Percentiles rank a stretch among this genome's conserved stretches.
Conservation (phyloP, 1,284 basidiomycete genomes). For the Vanrija sp. region DNA sequence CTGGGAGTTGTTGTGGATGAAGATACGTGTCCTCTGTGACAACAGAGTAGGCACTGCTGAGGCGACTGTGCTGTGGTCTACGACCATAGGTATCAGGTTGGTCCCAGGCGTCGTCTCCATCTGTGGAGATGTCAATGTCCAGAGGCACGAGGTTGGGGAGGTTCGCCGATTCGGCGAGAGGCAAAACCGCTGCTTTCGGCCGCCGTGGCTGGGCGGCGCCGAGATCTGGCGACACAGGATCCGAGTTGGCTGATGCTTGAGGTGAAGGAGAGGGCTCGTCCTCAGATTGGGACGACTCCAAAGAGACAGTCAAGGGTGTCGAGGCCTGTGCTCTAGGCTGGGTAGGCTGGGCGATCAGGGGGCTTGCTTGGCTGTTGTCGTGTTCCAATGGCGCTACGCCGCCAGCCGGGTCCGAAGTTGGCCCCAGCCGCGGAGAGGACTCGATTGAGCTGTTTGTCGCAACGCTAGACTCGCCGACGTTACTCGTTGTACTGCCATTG, state of each 20-base stretch:
- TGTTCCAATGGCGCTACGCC: too few species aligned
- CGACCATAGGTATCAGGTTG: background rate
- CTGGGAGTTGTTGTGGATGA: slow-evolving; percentile 6
- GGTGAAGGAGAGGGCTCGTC: background rate
- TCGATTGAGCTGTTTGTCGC: slow-evolving; percentile 10
- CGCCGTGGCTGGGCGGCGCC: too few species aligned
- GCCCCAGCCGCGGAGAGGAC: slow-evolving; percentile 9
- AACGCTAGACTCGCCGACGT: background rate
- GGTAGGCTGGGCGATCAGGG: background rate
- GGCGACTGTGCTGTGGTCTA: slow-evolving; percentile 1
- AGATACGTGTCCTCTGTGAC: slow-evolving; percentile 40
- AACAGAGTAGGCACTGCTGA: slow-evolving; percentile 22
- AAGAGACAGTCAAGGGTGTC: background rate
- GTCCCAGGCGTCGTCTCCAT: slow-evolving; percentile 9
- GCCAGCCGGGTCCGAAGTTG: too few species aligned
- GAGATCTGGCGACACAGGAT: background rate
- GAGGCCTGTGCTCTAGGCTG: background rate
- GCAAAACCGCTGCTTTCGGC: too few species aligned
- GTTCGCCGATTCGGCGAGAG: background rate
- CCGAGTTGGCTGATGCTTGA: background rate
- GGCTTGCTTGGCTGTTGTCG: background rate
- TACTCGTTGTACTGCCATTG: slow-evolving; percentile 1
- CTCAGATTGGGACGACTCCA: slow-evolving; percentile 1
- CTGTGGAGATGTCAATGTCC: slow-evolving; percentile 9
- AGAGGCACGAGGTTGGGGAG: background rate